Base-by-base conservation (phyloP, 2,329 filamentous ascomycete species). In the Aureobasidium sp. region DNA sequence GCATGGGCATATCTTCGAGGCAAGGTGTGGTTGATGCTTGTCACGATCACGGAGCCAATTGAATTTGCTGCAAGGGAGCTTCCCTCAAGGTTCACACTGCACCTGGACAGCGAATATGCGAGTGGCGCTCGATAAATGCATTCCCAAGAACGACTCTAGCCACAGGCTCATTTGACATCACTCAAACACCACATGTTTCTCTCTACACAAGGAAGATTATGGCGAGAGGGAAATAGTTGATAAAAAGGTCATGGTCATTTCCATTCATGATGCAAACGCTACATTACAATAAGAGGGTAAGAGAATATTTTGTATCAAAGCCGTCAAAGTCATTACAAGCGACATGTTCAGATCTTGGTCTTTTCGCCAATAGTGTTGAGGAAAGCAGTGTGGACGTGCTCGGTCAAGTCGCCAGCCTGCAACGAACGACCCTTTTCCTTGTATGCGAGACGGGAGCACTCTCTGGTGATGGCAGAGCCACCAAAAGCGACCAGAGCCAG, bases 391-490 rank as follows among this genome's bases (percentile, higher is more conserved):
- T 96, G 88, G 11, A 99, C 89, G 76, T 96, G 88, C 20, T 94
- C 91, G 0, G 93, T 97, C 72, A 99, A 77, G 75, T 97, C 94
- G 67, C 89, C 91, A 0, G 94, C 94, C 78, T 97, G 94, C 72
- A 99, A 77, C 71, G 89, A 91, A 66, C 94, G 84, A 0, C 94
- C 93, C 70, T 87, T 90, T 74, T 92, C 89, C 68, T 84, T 81
- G 75, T 95, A 99, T 0, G 94, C 94, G 63, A 92, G 78, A 55
- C 90, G 84, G 22, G 93, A 97, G 72, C 89, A 96, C 73, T 96
- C 91, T 74, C 93, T 86, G 63, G 94, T 97, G 62, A 99, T 84
- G 22, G 87, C 85, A 69, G 89, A 90, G 2, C 93, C 94, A 0
- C 89, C 93, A 78, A 89, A 97, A 0, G 90, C 93, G 17, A 87